phyloP scores from a whole-genome alignment of 2,329 filamentous ascomycete genomes.

The Cytospora paraplurivora region DNA sequence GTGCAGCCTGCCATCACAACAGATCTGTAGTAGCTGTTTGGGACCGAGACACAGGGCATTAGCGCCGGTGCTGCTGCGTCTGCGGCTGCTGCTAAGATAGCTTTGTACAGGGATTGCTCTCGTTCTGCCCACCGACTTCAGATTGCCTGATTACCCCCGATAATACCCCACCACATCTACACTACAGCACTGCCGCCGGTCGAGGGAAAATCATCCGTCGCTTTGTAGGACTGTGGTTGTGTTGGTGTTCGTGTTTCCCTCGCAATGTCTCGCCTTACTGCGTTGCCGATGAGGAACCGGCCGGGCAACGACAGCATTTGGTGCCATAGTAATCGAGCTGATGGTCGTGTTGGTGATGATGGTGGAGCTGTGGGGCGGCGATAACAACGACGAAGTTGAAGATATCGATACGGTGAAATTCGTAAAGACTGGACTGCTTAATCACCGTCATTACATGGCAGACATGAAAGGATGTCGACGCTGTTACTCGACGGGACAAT shows the following conservation, averaged over 20 bases:
- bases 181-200: background rate
- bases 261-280: slow-evolving; percentile 2
- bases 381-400: too few species aligned
- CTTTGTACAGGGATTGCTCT: background rate
- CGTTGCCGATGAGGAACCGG: slow-evolving; percentile 3
- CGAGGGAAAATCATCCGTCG: background rate
- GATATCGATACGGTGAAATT: too few species aligned
- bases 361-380: too few species aligned
- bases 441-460: too few species aligned
- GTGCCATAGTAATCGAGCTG: background rate
- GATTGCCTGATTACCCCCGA: background rate
- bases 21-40: background rate
- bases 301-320: slow-evolving; percentile 7
- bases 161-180: background rate
- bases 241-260: background rate
- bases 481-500: too few species aligned
- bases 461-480: too few species aligned
- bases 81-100: background rate
- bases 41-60: slow-evolving; percentile 11
- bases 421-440: too few species aligned
- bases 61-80: background rate
- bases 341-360: too few species aligned
- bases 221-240: background rate
- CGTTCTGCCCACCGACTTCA: too few species aligned
- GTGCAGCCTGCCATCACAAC: background rate